Base-by-base conservation (phyloP, 2,329 filamentous ascomycete genomes). In the Sarocladium kiliense region DNA sequence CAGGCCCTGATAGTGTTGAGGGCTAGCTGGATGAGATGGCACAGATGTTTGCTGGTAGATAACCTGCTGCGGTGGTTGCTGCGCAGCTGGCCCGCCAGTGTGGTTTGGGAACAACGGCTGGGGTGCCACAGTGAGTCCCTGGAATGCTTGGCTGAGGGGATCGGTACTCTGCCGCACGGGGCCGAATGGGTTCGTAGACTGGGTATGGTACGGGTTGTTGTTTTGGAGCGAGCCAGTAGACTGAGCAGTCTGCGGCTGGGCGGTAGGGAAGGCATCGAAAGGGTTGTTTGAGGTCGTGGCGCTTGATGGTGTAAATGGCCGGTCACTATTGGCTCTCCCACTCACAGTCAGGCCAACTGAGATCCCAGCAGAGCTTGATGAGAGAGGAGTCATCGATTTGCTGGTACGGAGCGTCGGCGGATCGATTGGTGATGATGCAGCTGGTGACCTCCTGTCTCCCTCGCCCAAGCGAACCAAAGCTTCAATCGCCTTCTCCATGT, bases 401-500 rank as follows among this genome's bases (percentile, higher is more conserved):
- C 79, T 77, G 12, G 71, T 66, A n/a, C 78, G 75, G 30, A 77
- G 65, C 16, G 64, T 58, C 18, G 57, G 69, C 58, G 61, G 71
- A 34, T 53, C 21, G 16, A 27, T n/a, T 14, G 47, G 47, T 23
- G 47, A 36, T 6, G 30, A 32, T 23, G 32, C 34, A 23, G 61
- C 64, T 23, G 73, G 69, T 32, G 73, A 70, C 55, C 66, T 64
- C 54, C 77, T 77, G 57, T 71, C 74, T 30, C 84, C 85, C 65
- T 96, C 91, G 25, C 92, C 93, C 37, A 97, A 73, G 61, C 91
- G 82, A 56, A 94, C 84, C 64, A 99, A 72, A 18, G 90, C 84
- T 69, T 97, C 93, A 44, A 97, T 84, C 0, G 93, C 85, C 68
- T 84, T 87, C 62, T 97, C 91, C 56, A 99, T 67, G 65, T 94